Conservation (phyloP, 164 flowering plant genomes). For the Macadamia integrifolia region DNA sequence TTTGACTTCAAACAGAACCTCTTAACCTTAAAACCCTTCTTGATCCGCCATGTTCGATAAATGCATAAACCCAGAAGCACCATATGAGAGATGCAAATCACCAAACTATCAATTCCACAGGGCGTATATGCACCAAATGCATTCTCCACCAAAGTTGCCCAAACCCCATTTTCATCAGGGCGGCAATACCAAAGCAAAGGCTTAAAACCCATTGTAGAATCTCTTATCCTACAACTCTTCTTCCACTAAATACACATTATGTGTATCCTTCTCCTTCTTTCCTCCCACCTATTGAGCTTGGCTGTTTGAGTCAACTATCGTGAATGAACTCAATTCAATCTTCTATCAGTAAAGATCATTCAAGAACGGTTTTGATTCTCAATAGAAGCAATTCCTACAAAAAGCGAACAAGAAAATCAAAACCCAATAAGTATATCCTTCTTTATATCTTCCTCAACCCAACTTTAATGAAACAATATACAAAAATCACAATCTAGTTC, state of each 20-base stretch:
- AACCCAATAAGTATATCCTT: not conserved
- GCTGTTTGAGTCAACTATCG: not conserved
- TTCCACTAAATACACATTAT: not conserved
- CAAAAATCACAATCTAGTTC: not conserved
- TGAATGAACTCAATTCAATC: not conserved
- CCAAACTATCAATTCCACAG: slow-evolving; percentile 70
- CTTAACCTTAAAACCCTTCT: slow-evolving; percentile 45
- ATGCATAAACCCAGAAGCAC: slow-evolving; percentile 58
- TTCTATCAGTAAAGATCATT: not conserved
- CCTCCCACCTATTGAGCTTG: not conserved
- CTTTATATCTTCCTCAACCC: not conserved
- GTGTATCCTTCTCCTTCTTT: not conserved
- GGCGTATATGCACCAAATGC: slow-evolving; percentile 92
- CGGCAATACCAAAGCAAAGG: slow-evolving; percentile 79
- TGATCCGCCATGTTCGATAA: slow-evolving; percentile 66
- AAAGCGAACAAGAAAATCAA: not conserved
- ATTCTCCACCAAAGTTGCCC: slow-evolving; percentile 65
- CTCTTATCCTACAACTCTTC: not conserved
- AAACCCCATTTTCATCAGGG: slow-evolving; percentile 73
- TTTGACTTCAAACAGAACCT: slow-evolving; percentile 68
- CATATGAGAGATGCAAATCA: slow-evolving; percentile 59
- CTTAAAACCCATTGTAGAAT: slow-evolving; percentile 54
- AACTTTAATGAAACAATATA: not conserved
- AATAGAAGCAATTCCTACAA: not conserved
- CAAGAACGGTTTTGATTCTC: not conserved